A percentile compares a stretch with the other conserved stretches of the same genome.
phyloP scores from a whole-genome alignment of 2,329 filamentous ascomycete species.

The Orbilia oligospora region DNA sequence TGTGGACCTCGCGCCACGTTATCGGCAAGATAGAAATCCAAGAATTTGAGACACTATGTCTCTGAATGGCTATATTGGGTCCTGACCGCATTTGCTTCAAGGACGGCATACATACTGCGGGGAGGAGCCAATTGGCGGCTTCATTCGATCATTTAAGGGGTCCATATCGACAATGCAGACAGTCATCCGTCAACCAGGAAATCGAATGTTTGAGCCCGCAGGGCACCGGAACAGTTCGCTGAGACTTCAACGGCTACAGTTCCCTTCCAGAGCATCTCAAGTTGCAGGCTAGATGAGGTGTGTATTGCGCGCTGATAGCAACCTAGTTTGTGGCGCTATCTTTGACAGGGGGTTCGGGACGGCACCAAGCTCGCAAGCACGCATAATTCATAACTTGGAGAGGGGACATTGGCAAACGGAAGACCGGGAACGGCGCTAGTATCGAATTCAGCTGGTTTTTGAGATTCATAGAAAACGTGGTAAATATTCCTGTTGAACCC shows the following conservation, averaged over 20 bases:
- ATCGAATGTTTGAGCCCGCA: slow-evolving; percentile 35
- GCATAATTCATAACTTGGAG: not conserved
- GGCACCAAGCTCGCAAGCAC: slow-evolving; percentile 30
- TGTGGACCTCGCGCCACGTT: slow-evolving; percentile 47
- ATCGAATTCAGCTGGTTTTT: not conserved
- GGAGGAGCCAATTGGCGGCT: slow-evolving; percentile 45
- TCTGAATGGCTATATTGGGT: slow-evolving; percentile 44
- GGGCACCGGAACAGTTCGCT: slow-evolving; percentile 49
- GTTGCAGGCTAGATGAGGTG: slow-evolving; percentile 47
- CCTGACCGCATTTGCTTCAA: slow-evolving; percentile 26
- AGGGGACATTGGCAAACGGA: not conserved
- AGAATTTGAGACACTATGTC: slow-evolving; percentile 54
- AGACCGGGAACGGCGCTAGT: not conserved
- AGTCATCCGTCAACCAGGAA: slow-evolving; percentile 54
- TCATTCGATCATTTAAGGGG: slow-evolving; percentile 35
- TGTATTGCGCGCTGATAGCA: slow-evolving; percentile 53
- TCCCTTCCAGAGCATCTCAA: slow-evolving; percentile 47
- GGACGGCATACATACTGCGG: slow-evolving; percentile 28
- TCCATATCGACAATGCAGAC: slow-evolving; percentile 26
- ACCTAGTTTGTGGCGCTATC: slow-evolving; percentile 51
- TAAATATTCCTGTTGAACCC: not conserved
- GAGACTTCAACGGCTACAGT: slow-evolving; percentile 45
- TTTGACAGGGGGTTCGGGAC: slow-evolving; percentile 43
- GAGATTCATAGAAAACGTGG: not conserved
- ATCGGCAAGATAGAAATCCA: slow-evolving; percentile 49